Conservation (phyloP, 2,329 filamentous ascomycete species). For the Cadophora sp. region DNA sequence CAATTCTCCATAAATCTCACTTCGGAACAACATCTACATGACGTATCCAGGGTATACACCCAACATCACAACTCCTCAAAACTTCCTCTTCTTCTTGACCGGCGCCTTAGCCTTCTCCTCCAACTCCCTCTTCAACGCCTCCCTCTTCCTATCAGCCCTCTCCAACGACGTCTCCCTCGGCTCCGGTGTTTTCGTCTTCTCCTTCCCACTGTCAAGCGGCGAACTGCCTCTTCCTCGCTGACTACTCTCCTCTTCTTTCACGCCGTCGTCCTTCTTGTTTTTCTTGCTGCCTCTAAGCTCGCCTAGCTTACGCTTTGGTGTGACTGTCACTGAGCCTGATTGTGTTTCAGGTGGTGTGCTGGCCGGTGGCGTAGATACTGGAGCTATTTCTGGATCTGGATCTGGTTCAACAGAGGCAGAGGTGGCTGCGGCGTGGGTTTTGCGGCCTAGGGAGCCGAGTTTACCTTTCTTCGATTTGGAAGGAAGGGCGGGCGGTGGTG, state of each 20-base stretch:
- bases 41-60: conserved; percentile 2
- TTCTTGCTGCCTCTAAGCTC: background rate
- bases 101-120: conserved; percentile 43
- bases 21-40: background rate
- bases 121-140: conserved; percentile 40
- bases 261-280: background rate
- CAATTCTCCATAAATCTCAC: background rate
- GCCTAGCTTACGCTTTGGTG: conserved; percentile 13
- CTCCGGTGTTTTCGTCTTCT: conserved; percentile 29
- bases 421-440: conserved; percentile 30
- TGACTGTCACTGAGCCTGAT: background rate
- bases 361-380: conserved; percentile 20
- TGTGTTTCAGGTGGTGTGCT: background rate
- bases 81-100: conserved; percentile 45
- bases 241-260: conserved; percentile 12
- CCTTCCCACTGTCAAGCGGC: conserved; percentile 14
- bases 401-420: conserved; percentile 1
- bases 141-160: conserved; percentile 42
- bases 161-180: conserved; percentile 41
- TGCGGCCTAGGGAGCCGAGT: conserved; percentile 39
- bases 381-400: conserved; percentile 24
- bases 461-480: conserved; percentile 32
- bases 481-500: conserved; percentile 12
- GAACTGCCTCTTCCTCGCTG: conserved; percentile 18
- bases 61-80: conserved; percentile 33